Base-by-base conservation (phyloP, 345 rosid species). In the Eucalyptus leucophloia region DNA sequence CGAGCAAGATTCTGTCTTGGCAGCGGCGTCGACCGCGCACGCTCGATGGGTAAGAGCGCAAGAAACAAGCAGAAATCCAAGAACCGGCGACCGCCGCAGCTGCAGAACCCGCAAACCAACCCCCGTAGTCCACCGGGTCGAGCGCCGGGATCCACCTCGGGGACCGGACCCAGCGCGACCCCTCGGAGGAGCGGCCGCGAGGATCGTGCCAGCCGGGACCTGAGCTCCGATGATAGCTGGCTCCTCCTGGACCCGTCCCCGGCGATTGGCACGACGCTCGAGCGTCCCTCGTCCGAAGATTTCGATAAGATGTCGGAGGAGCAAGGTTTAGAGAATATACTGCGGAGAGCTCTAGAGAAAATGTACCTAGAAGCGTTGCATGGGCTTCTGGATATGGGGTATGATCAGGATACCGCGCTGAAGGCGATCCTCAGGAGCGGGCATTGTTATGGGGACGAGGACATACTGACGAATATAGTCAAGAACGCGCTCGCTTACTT, bases 381-480 rank as follows among this genome's bases (percentile, higher is more conserved):
- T 32, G 94, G 95, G 95, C 98, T 98, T 87, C 92, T 95, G 87
- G 91, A 90, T 1, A 90, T 95, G 89, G 99, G 98, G 49, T 95
- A 97, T 51, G 97, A 92, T 72, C 97, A 95, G 90, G 98, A 95
- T 89, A 94, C 93, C 65, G 97, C 98, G 5, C 91, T 97, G 49
- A 95, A 93, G 92, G 98, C 99, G 23, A 91, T 98, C 28, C 92
- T 98, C 93, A 93, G 95, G 32, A 95, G 95, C 87, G 98, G 99
- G 49, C 94, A 95, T 88, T 97, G 99, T 86, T 96, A 95, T 91
- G 99, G 99, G 82, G 99, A 95, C 24, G 95, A 93, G 97, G 99
- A 96, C 92, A 98, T 95, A 77, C 90, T 95, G 91, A 94, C 96
- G 40, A 98, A 97, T 90, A 96, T 97, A 53, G 51, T 96, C 91